Percentiles rank a stretch among this genome's conserved stretches.
These are phyloP conservation scores for Orbilia quercus DNA, from an alignment of 2,329 filamentous ascomycete genomes.

Conservation along the genomic window DNA sequence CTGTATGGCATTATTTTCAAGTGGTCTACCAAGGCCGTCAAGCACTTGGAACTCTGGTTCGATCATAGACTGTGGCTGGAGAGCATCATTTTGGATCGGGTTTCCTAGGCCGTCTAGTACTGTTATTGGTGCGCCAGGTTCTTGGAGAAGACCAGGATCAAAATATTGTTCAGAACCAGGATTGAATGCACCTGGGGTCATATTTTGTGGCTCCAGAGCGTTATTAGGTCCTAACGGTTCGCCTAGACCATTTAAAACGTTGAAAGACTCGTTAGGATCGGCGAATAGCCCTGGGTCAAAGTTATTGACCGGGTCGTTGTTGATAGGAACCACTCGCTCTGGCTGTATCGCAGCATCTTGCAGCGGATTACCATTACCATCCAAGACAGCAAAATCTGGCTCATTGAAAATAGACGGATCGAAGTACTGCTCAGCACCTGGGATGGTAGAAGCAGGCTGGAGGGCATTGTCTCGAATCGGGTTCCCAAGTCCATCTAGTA, in stretches of 20 bases:
- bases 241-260: slow-evolving; percentile 19
- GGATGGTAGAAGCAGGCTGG: slow-evolving; percentile 1
- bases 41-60: slow-evolving; percentile 9
- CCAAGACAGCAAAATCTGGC: neutral
- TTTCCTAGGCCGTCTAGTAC: slow-evolving; percentile 13
- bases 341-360: neutral
- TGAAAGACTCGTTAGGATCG: slow-evolving; percentile 2
- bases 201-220: slow-evolving; percentile 4
- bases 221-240: neutral
- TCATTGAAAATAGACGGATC: slow-evolving; percentile 11
- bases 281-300: slow-evolving; percentile 13
- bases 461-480: neutral
- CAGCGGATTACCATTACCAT: neutral
- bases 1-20: slow-evolving; percentile 18
- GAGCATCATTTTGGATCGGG: slow-evolving; percentile 3
- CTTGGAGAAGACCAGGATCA: slow-evolving; percentile 1
- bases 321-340: neutral
- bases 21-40: slow-evolving; percentile 1
- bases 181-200: neutral
- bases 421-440: slow-evolving; percentile 12
- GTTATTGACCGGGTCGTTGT: neutral
- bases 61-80: neutral
- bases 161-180: slow-evolving; percentile 10
- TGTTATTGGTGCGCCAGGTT: neutral
- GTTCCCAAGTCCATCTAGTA: slow-evolving; percentile 14